Evolutionary conservation across 2,329 filamentous ascomycete genomes (phyloP).

Genomic region (Diplodia scrobiculata): DNA sequence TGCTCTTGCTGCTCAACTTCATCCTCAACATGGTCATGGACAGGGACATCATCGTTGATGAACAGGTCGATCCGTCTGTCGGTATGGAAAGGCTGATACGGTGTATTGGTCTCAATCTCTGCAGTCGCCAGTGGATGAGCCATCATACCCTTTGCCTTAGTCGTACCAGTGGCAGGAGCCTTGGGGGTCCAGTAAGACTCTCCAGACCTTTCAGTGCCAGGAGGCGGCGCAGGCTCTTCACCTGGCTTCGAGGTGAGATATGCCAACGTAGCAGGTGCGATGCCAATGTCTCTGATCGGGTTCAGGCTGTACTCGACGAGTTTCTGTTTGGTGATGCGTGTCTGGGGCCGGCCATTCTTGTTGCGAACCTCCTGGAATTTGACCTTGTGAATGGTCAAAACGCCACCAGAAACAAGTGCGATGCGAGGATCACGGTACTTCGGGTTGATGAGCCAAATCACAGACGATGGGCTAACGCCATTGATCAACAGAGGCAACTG

Average conservation of each 20-base stretch:
- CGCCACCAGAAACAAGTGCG: slow-evolving; percentile 65
- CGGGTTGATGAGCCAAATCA: slow-evolving; percentile 66
- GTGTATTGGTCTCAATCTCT: slow-evolving; percentile 92
- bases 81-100: slow-evolving; percentile 94
- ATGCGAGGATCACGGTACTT: slow-evolving; percentile 48
- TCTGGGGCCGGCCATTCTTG: slow-evolving; percentile 43
- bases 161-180: slow-evolving; percentile 5
- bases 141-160: slow-evolving; percentile 10
- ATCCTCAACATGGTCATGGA: slow-evolving; percentile 37
- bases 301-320: slow-evolving; percentile 69
- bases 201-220: slow-evolving; percentile 11
- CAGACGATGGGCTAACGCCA: slow-evolving; percentile 60
- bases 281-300: slow-evolving; percentile 60
- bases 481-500: slow-evolving; percentile 62
- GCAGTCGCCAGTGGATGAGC: slow-evolving; percentile 63
- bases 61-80: slow-evolving; percentile 80
- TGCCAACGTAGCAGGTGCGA: slow-evolving; percentile 40
- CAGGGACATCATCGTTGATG: slow-evolving; percentile 45
- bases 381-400: slow-evolving; percentile 66
- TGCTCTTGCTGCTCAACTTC: slow-evolving; percentile 36
- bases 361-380: slow-evolving; percentile 52
- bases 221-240: slow-evolving; percentile 31
- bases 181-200: slow-evolving; percentile 25
- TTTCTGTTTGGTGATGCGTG: slow-evolving; percentile 56
- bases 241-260: slow-evolving; percentile 39